Conservation (phyloP, 768 basidiomycete species). For the Glaciozyma antarctica region DNA sequence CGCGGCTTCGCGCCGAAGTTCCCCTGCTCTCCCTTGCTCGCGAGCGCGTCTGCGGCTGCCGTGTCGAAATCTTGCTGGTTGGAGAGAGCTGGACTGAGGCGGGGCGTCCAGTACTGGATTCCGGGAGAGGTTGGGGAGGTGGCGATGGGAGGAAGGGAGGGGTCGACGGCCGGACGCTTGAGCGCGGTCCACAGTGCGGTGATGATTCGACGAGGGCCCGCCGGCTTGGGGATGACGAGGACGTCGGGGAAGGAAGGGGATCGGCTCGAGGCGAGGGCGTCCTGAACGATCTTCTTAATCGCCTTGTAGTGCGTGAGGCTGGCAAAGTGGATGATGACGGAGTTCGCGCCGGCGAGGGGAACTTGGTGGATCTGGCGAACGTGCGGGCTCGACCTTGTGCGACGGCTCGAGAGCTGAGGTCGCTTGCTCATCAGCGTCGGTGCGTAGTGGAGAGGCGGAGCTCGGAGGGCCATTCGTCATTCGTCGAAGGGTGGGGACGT, state of each 20-base stretch:
- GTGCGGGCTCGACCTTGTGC: slow-evolving; percentile 64
- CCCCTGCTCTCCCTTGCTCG: background rate
- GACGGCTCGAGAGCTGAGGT: slow-evolving; percentile 29
- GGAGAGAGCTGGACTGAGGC: slow-evolving; percentile 38
- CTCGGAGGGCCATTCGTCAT: slow-evolving; percentile 56
- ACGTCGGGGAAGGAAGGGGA: slow-evolving; percentile 59
- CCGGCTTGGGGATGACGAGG: slow-evolving; percentile 95
- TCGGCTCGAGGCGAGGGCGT: slow-evolving; percentile 47
- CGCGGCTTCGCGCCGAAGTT: slow-evolving; percentile 14
- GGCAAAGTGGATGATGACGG: slow-evolving; percentile 78
- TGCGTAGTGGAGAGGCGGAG: slow-evolving; percentile 27
- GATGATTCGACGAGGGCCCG: slow-evolving; percentile 83
- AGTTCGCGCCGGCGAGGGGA: slow-evolving; percentile 2
- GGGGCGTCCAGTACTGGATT: slow-evolving; percentile 42
- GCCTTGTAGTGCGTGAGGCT: slow-evolving; percentile 78
- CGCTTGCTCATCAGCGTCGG: slow-evolving; percentile 30
- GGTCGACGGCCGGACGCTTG: slow-evolving; percentile 75
- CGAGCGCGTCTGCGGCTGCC: slow-evolving; percentile 9
- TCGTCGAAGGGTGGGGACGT: slow-evolving; percentile 66
- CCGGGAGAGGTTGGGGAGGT: slow-evolving; percentile 79
- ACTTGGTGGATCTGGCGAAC: slow-evolving; percentile 47
- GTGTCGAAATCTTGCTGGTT: slow-evolving; percentile 29
- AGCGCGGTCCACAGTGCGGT: slow-evolving; percentile 86
- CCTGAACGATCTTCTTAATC: slow-evolving; percentile 75
- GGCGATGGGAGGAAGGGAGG: slow-evolving; percentile 87